Percentiles rank a stretch among this genome's conserved stretches.
phyloP scores from a whole-genome alignment of 306 rosid genomes.

The Ceratonia siliqua region DNA sequence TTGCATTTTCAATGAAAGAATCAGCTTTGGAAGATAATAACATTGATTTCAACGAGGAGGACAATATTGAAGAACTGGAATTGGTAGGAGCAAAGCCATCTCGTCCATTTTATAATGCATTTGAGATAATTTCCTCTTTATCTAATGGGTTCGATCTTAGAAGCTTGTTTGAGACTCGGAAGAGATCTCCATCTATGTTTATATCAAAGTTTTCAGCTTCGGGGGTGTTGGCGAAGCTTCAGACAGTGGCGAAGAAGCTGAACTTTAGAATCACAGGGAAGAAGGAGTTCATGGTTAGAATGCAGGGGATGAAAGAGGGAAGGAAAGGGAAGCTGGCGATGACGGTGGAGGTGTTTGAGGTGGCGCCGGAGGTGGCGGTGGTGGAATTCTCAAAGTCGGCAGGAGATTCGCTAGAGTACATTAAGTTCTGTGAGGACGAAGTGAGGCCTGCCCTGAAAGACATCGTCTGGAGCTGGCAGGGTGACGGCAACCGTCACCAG shows the following conservation, averaged over 20 bases:
- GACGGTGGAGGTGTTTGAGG: slow-evolving; percentile 70
- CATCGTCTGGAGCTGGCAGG: slow-evolving; percentile 92
- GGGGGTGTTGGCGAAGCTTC: slow-evolving; percentile 54
- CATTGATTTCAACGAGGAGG: slow-evolving; percentile 33
- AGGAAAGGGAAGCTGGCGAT: slow-evolving; percentile 73
- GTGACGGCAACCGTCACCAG: slow-evolving; percentile 36
- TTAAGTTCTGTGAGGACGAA: slow-evolving; percentile 65
- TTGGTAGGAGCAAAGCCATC: neutral
- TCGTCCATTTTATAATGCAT: slow-evolving; percentile 78
- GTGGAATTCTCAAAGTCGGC: slow-evolving; percentile 62
- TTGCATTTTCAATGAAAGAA: slow-evolving; percentile 49
- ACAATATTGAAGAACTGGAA: slow-evolving; percentile 10
- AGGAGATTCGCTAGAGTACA: slow-evolving; percentile 73
- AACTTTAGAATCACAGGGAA: slow-evolving; percentile 47
- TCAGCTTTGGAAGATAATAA: slow-evolving; percentile 6
- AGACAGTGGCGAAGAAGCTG: slow-evolving; percentile 47
- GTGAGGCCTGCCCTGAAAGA: slow-evolving; percentile 77
- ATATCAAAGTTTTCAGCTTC: slow-evolving; percentile 62
- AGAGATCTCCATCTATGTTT: slow-evolving; percentile 59
- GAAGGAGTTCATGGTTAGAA: slow-evolving; percentile 58
- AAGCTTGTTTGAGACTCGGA: slow-evolving; percentile 70
- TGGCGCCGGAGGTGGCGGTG: slow-evolving; percentile 75
- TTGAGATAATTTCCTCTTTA: slow-evolving; percentile 73
- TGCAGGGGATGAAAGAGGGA: slow-evolving; percentile 62
- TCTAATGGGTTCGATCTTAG: slow-evolving; percentile 77